Evolutionary conservation across 2,329 filamentous ascomycete genomes (phyloP), one percentile per base, ranked within the genome.

Genomic region (Pestalotiopsis sp.): DNA sequence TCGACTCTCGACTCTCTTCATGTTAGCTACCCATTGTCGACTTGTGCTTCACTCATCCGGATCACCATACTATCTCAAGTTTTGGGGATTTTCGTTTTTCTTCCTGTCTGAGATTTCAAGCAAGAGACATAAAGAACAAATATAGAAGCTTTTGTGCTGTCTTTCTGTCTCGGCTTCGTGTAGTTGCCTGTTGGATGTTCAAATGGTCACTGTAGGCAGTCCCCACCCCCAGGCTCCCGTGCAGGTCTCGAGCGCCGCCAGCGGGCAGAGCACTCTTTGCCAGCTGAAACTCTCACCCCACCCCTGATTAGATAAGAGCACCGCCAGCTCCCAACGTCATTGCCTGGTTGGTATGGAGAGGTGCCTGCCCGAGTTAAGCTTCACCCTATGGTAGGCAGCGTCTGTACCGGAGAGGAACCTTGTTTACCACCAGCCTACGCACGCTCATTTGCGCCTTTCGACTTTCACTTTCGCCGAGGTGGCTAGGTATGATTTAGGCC

Each of bases 221-320:
- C 41, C 20, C 45, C 45, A 52, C 45, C 45, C 45, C 17, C 45
- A n/a, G 45, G 45, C 45, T 4, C 2, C 20, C 45, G n/a, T n/a
- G n/a, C n/a, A 52, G 20, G 45, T 7, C 45, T 52, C 45, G n/a
- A 52, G 17, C 6, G 45, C 45, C 45, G 45, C 45, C 45, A 17
- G 31, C 31, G 31, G 31, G 31, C 31, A 9, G 7, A 36, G 6
- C 31, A 36, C 9, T 9, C 31, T 9, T 36, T 36, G 31, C 14
- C 45, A 59, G 56, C 56, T 59, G 56, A 13, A 27, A 40, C 59
- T 31, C 17, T 12, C 59, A n/a, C 59, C 17, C n/a, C 59, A 36
- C 12, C 31, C 6, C 31, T 62, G 59, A 64, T 64, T 64, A 64
- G 61, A 64, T 64, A 64, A 64, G 25, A n/a, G 61, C 17, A 36